Conservation (phyloP, 129 eudicot species). For the Apium graveolens region DNA sequence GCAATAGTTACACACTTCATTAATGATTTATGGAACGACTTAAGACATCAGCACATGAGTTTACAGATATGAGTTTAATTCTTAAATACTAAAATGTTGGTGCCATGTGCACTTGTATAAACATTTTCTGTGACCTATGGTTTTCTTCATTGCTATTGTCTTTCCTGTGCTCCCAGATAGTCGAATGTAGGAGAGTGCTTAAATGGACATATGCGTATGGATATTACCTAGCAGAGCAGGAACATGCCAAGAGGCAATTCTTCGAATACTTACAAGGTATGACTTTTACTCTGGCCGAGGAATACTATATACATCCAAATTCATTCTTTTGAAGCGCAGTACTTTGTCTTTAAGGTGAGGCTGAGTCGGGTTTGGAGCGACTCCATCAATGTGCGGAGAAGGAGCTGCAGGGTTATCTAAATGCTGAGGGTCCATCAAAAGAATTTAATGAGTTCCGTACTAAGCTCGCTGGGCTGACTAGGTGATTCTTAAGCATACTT, state of each 20-base stretch:
- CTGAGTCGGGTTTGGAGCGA: slow-evolving; percentile 92
- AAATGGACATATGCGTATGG: slow-evolving; percentile 99
- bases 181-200: slow-evolving; percentile 92
- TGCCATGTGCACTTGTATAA: neutral
- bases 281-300: slow-evolving; percentile 6
- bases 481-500: slow-evolving; percentile 31
- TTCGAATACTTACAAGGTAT: slow-evolving; percentile 97
- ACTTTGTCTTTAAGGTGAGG: slow-evolving; percentile 58
- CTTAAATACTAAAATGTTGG: neutral
- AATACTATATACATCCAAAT: neutral
- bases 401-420: slow-evolving; percentile 62
- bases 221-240: slow-evolving; percentile 78
- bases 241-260: slow-evolving; percentile 84
- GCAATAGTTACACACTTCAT: neutral
- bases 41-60: neutral
- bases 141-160: neutral
- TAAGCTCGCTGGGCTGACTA: slow-evolving; percentile 86
- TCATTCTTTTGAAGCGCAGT: neutral
- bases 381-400: slow-evolving; percentile 98
- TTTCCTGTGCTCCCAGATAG: slow-evolving; percentile 52
- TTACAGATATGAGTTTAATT: neutral
- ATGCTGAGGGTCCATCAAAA: slow-evolving; percentile 61
- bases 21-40: neutral
- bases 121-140: neutral
- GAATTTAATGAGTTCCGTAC: slow-evolving; percentile 90